phyloP scores from a whole-genome alignment of 129 eudicot species.

The Pulicaria dysenterica region DNA sequence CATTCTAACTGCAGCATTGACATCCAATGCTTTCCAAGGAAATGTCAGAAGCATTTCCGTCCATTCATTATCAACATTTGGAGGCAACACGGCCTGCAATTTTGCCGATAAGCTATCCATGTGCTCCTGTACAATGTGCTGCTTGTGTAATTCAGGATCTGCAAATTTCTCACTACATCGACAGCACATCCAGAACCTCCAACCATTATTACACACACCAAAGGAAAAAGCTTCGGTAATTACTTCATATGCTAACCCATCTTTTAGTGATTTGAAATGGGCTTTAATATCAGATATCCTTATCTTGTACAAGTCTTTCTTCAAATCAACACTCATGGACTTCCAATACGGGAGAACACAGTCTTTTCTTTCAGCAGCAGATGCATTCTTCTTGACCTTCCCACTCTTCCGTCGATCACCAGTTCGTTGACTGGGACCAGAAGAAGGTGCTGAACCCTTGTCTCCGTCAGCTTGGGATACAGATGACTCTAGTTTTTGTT shows the following conservation, averaged over 20 bases:
- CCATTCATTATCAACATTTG: slow-evolving; percentile 72
- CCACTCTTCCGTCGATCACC: slow-evolving; percentile 71
- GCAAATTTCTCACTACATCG: slow-evolving; percentile 74
- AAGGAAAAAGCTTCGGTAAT: slow-evolving; percentile 69
- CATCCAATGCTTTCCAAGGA: slow-evolving; percentile 82
- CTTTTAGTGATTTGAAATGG: slow-evolving; percentile 68
- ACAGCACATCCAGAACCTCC: slow-evolving; percentile 89
- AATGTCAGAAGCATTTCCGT: slow-evolving; percentile 81
- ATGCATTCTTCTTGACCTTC: slow-evolving; percentile 50
- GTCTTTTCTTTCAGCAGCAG: slow-evolving; percentile 71
- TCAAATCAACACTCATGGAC: slow-evolving; percentile 57
- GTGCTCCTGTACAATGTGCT: slow-evolving; percentile 74
- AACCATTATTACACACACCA: slow-evolving; percentile 54
- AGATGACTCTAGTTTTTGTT: slow-evolving; percentile 59
- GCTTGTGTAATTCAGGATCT: slow-evolving; percentile 55
- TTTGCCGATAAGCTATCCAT: slow-evolving; percentile 62
- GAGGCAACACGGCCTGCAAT: slow-evolving; percentile 71
- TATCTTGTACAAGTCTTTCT: slow-evolving; percentile 60
- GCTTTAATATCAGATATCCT: slow-evolving; percentile 55
- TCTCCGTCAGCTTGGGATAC: slow-evolving; percentile 43
- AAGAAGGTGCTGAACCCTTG: slow-evolving; percentile 51
- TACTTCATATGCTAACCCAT: slow-evolving; percentile 54
- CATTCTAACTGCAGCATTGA: slow-evolving; percentile 60
- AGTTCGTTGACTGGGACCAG: slow-evolving; percentile 49
- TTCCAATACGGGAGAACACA: slow-evolving; percentile 73